phyloP scores from a whole-genome alignment of 257 asterid species.

The Ophiorrhiza pumila region DNA sequence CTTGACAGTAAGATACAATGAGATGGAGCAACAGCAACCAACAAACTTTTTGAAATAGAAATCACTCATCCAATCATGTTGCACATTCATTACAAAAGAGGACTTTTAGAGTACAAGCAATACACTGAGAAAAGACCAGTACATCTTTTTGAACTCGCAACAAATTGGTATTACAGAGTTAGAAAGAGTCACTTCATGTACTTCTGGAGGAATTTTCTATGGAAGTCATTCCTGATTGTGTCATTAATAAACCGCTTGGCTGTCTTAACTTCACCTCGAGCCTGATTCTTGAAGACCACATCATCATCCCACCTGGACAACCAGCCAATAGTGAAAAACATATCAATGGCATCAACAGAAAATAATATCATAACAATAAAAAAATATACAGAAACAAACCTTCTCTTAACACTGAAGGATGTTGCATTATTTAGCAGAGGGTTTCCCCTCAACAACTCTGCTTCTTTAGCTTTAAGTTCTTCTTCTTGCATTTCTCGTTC shows the following conservation, averaged over 20 bases:
- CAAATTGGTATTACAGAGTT: neutral
- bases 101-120: neutral
- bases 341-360: neutral
- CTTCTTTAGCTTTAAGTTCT: slow-evolving; percentile 80
- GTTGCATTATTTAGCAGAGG: slow-evolving; percentile 74
- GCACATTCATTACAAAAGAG: neutral
- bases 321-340: neutral
- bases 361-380: neutral
- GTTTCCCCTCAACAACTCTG: slow-evolving; percentile 74
- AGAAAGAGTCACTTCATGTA: slow-evolving; percentile 17
- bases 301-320: slow-evolving; percentile 91
- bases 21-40: neutral
- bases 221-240: slow-evolving; percentile 90
- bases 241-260: slow-evolving; percentile 86
- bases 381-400: slow-evolving; percentile 30
- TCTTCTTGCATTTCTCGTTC: slow-evolving; percentile 67
- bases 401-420: slow-evolving; percentile 76
- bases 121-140: neutral
- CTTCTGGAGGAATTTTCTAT: slow-evolving; percentile 29
- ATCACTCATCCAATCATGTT: neutral
- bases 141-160: neutral
- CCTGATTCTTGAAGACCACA: slow-evolving; percentile 96
- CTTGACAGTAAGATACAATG: neutral
- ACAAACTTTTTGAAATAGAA: too few relatives aligned
- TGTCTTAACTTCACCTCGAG: slow-evolving; percentile 74